Percentiles rank a stretch among this genome's conserved stretches.
Evolutionary conservation across 2,329 filamentous ascomycete species (phyloP).

Genomic region (Pseudogymnoascus sp.): DNA sequence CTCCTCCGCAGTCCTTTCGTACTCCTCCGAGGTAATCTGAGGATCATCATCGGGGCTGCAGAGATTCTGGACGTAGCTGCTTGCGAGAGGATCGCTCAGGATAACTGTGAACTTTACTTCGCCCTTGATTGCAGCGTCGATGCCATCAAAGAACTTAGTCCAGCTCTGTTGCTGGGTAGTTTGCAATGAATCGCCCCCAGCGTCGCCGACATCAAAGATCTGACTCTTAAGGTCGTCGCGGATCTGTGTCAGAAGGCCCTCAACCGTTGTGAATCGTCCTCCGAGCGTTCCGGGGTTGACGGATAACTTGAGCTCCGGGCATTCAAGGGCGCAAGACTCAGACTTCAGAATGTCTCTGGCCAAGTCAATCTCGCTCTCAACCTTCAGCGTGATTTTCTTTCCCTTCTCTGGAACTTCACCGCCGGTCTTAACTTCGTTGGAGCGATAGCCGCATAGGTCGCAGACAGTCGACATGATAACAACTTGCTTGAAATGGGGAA

Average conservation of each 20-base stretch:
- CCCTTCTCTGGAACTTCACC: slow-evolving; percentile 84
- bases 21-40: slow-evolving; percentile 74
- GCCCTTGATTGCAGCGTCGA: slow-evolving; percentile 74
- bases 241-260: slow-evolving; percentile 87
- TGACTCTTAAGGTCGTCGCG: slow-evolving; percentile 81
- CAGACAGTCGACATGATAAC: slow-evolving; percentile 93
- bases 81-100: slow-evolving; percentile 80
- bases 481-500: slow-evolving; percentile 96
- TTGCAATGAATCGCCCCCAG: slow-evolving; percentile 74
- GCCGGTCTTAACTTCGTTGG: slow-evolving; percentile 96
- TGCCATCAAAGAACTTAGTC: slow-evolving; percentile 70
- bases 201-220: slow-evolving; percentile 71
- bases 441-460: slow-evolving; percentile 85
- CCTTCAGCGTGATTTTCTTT: slow-evolving; percentile 71
- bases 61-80: slow-evolving; percentile 89
- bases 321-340: slow-evolving; percentile 81
- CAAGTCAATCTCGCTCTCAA: slow-evolving; percentile 66
- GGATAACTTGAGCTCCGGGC: slow-evolving; percentile 77
- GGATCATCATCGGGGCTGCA: slow-evolving; percentile 70
- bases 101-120: slow-evolving; percentile 75
- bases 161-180: slow-evolving; percentile 62
- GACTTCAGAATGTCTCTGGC: slow-evolving; percentile 92
- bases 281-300: slow-evolving; percentile 93
- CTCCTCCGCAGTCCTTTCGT: slow-evolving; percentile 82
- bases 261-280: slow-evolving; percentile 93